A percentile compares a stretch with the other conserved stretches of the same genome.
phyloP scores from a whole-genome alignment of 1,139 yeast species.

The Hyphopichia buzzinii region DNA sequence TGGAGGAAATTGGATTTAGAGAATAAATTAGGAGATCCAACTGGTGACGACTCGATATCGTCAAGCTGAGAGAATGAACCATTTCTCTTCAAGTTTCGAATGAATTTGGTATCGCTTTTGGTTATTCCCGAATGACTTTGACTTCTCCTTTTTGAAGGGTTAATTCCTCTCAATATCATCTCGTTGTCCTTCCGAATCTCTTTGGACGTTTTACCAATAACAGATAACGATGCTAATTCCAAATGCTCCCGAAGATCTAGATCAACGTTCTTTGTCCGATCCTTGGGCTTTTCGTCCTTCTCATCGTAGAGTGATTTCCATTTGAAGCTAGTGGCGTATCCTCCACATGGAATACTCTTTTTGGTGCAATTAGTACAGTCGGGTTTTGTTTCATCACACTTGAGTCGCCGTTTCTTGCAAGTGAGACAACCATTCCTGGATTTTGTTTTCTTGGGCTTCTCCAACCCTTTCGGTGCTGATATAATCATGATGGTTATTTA shows the following conservation, averaged over 20 bases:
- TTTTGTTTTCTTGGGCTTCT: conserved; percentile 14
- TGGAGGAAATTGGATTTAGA: no score
- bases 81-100: neutral
- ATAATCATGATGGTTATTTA: no score
- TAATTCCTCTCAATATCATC: conserved; percentile 47
- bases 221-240: conserved; percentile 52
- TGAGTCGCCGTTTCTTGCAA: conserved; percentile 54
- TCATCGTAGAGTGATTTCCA: conserved; percentile 53
- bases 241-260: conserved; percentile 45
- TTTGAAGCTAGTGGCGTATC: conserved; percentile 61
- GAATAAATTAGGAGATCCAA: no score
- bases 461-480: neutral
- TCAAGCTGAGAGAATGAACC: neutral
- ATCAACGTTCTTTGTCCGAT: conserved; percentile 8
- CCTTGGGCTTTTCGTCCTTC: neutral
- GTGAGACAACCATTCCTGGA: conserved; percentile 53
- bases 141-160: conserved; percentile 27
- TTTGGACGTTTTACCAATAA: conserved; percentile 50
- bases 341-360: conserved; percentile 53
- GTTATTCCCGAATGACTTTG: neutral
- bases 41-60: neutral
- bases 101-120: neutral
- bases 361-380: conserved; percentile 44
- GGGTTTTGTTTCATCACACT: conserved; percentile 60
- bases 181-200: conserved; percentile 50